Conservation (phyloP, 495 filamentous ascomycete genomes). For the Cetradonia linearis region DNA sequence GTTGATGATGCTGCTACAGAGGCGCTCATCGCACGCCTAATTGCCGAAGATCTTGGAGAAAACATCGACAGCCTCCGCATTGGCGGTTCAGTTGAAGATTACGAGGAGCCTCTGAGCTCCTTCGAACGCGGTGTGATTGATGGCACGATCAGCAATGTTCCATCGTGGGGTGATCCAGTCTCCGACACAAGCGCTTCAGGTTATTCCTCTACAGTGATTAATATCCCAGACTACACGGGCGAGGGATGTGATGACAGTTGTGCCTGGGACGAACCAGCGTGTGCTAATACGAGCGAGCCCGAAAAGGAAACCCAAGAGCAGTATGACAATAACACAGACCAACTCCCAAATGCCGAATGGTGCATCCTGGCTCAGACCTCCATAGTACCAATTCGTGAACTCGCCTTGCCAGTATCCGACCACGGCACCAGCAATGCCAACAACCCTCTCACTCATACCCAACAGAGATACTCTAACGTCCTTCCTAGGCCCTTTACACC, state of each 20-base stretch:
- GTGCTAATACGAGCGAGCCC: no score
- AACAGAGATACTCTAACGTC: neutral
- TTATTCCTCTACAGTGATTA: neutral
- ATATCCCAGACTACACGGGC: neutral
- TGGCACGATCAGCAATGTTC: neutral
- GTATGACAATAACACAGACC: neutral
- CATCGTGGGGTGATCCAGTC: neutral
- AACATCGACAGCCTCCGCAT: neutral
- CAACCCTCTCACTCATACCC: neutral
- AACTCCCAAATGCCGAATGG: neutral
- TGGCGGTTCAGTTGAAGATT: slow-evolving; percentile 11
- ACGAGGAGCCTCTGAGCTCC: slow-evolving; percentile 14
- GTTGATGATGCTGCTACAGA: slow-evolving; percentile 14
- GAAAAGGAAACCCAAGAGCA: neutral
- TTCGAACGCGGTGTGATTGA: slow-evolving; percentile 7
- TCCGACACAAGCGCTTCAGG: no score
- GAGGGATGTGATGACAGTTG: neutral
- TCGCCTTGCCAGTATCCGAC: neutral
- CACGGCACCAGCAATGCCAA: neutral
- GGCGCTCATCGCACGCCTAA: slow-evolving; percentile 15
- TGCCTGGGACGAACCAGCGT: neutral
- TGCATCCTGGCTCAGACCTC: neutral
- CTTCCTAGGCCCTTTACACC: neutral
- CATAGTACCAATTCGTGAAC: neutral
- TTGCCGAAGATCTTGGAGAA: slow-evolving; percentile 12